Evolutionary conservation across 2,329 filamentous ascomycete species (phyloP).

Genomic region (Ophiocordyceps camponoti-saundersi): DNA sequence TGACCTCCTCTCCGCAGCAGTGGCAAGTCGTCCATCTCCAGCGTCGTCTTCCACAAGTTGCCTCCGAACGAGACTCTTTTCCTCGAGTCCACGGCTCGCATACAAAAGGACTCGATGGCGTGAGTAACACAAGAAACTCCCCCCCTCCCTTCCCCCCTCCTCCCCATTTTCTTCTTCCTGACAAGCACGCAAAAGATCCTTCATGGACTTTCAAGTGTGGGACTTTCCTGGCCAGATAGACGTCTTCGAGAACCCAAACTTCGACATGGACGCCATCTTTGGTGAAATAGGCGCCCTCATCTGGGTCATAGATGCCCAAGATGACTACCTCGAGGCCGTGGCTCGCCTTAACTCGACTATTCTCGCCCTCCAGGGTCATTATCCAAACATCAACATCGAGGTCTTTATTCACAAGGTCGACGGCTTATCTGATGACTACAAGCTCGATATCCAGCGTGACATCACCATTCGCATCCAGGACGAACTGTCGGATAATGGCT

Average conservation of each 20-base stretch:
- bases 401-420: slow-evolving; percentile 99
- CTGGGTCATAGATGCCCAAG: slow-evolving; percentile 97
- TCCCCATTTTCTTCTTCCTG: slow-evolving; percentile 4
- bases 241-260: slow-evolving; percentile 69
- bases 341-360: slow-evolving; percentile 77
- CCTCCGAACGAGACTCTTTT: slow-evolving; percentile 92
- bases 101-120: slow-evolving; percentile 93
- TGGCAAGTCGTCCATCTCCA: slow-evolving; percentile 95
- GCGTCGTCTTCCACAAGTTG: slow-evolving; percentile 97
- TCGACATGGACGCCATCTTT: slow-evolving; percentile 88
- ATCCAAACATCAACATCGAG: slow-evolving; percentile 89
- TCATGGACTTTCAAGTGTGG: slow-evolving; percentile 99
- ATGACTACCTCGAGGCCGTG: slow-evolving; percentile 90
- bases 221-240: slow-evolving; percentile 93
- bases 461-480: slow-evolving; percentile 94
- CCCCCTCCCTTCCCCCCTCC: too few relatives aligned
- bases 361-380: slow-evolving; percentile 70
- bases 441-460: slow-evolving; percentile 88
- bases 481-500: slow-evolving; percentile 81
- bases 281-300: slow-evolving; percentile 86
- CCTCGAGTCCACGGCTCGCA: slow-evolving; percentile 82
- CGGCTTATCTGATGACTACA: slow-evolving; percentile 92
- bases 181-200: slow-evolving; percentile 46
- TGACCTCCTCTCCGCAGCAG: slow-evolving; percentile 39
- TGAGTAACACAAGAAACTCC: slow-evolving; percentile 28